Conservation (phyloP, 306 rosid genomes). For the Pyrus communis region DNA sequence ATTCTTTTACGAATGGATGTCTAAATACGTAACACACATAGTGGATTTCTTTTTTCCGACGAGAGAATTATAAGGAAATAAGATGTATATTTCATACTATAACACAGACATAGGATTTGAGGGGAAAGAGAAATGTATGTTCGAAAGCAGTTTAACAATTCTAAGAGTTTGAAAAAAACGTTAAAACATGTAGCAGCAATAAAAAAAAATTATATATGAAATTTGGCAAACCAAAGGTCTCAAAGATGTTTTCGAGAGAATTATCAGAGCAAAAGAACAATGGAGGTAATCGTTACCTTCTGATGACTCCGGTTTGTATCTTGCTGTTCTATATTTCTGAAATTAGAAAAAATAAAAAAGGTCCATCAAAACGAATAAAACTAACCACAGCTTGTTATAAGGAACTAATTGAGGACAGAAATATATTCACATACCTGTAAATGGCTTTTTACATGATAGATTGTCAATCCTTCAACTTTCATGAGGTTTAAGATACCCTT, state of each 20-base stretch:
- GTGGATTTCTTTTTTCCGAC: not conserved
- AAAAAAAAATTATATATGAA: not conserved
- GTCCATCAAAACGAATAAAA: conserved; percentile 6
- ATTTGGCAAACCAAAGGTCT: not conserved
- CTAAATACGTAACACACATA: not conserved
- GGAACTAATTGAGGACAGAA: conserved; percentile 3
- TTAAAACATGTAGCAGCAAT: not conserved
- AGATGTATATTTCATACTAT: not conserved
- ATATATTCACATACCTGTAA: conserved; percentile 51
- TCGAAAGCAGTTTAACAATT: not conserved
- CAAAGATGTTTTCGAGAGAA: not conserved
- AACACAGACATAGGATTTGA: not conserved
- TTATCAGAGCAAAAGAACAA: conserved; percentile 11
- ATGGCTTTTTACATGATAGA: conserved; percentile 97
- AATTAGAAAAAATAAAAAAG: not conserved
- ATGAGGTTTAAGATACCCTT: conserved; percentile 80
- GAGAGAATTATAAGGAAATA: conserved; percentile 1
- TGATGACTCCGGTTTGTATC: conserved; percentile 78
- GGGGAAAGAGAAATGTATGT: not conserved
- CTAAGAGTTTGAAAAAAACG: not conserved
- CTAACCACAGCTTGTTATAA: conserved; percentile 8
- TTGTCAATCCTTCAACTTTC: conserved; percentile 87
- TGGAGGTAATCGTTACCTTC: conserved; percentile 51
- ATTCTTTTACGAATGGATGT: not conserved
- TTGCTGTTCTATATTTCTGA: conserved; percentile 96